Evolutionary conservation across 148 eudicot species (phyloP).

Genomic region (Heliosperma pusillum): DNA sequence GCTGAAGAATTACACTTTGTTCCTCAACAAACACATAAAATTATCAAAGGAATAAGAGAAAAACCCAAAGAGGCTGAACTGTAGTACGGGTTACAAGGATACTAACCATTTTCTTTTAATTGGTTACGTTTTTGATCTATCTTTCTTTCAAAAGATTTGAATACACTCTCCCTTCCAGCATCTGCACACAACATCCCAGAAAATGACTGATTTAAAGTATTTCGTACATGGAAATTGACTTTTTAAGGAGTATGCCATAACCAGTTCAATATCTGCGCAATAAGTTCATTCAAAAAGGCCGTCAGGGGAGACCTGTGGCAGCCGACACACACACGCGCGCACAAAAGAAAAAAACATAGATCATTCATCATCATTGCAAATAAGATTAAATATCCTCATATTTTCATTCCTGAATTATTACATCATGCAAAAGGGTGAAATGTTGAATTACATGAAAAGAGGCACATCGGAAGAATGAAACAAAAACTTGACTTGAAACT

Average conservation of each 20-base stretch:
- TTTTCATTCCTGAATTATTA: neutral
- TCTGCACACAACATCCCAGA: slow-evolving; percentile 46
- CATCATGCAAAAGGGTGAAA: neutral
- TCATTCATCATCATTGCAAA: neutral
- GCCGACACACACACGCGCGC: neutral
- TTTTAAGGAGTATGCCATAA: neutral
- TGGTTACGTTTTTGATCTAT: slow-evolving; percentile 70
- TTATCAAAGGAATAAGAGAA: neutral
- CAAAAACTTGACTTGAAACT: neutral
- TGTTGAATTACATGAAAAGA: neutral
- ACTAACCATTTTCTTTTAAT: slow-evolving; percentile 77
- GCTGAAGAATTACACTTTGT: slow-evolving; percentile 12
- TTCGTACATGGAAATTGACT: neutral
- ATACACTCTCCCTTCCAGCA: slow-evolving; percentile 58
- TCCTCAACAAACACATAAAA: neutral
- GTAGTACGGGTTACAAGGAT: slow-evolving; percentile 11
- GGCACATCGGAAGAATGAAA: neutral
- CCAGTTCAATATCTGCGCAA: neutral
- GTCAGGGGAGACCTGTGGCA: neutral
- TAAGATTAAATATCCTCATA: too few species aligned
- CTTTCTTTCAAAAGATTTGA: slow-evolving; percentile 79
- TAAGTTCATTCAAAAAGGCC: neutral
- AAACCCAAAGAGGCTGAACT: neutral
- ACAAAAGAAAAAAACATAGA: neutral
- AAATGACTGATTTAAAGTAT: slow-evolving; percentile 5